phyloP scores from a whole-genome alignment of 139 green algal species.

The Astrephomene gubernaculifera region DNA sequence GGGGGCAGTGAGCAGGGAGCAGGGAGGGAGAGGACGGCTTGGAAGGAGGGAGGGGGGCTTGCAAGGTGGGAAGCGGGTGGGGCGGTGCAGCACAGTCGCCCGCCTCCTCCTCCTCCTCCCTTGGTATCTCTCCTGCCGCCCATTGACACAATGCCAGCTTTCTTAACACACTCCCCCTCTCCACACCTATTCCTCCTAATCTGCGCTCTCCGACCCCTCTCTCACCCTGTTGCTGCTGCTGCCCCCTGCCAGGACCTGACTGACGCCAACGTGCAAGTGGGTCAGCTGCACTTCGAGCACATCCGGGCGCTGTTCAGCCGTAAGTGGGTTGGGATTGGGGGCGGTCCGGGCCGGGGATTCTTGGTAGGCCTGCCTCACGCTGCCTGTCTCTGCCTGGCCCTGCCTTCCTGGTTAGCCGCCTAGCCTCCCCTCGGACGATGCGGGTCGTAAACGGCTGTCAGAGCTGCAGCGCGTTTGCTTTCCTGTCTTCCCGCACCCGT shows the following conservation, averaged over 20 bases:
- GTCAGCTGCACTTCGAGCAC: background rate
- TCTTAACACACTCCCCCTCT: background rate
- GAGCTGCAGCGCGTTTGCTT: background rate
- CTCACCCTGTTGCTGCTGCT: background rate
- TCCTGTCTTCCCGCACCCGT: background rate
- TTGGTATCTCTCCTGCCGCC: background rate
- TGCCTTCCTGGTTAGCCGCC: no score
- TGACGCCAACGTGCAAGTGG: constrained; percentile 14
- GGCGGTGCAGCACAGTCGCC: background rate
- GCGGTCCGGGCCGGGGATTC: no score
- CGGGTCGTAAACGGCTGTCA: background rate
- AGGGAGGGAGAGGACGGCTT: background rate
- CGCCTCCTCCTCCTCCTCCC: background rate
- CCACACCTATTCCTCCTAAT: background rate
- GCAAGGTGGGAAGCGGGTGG: background rate
- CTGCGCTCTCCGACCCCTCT: background rate
- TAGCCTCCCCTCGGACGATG: background rate
- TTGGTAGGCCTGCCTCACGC: no score
- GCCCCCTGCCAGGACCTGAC: constrained; percentile 3
- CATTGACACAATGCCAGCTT: background rate
- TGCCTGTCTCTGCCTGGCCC: no score
- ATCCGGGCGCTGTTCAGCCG: background rate
- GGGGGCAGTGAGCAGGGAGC: background rate
- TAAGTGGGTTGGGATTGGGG: background rate
- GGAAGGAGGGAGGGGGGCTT: background rate